Evolutionary conservation across 1,284 basidiomycete genomes (phyloP).

Genomic region (Malassezia sp.): DNA sequence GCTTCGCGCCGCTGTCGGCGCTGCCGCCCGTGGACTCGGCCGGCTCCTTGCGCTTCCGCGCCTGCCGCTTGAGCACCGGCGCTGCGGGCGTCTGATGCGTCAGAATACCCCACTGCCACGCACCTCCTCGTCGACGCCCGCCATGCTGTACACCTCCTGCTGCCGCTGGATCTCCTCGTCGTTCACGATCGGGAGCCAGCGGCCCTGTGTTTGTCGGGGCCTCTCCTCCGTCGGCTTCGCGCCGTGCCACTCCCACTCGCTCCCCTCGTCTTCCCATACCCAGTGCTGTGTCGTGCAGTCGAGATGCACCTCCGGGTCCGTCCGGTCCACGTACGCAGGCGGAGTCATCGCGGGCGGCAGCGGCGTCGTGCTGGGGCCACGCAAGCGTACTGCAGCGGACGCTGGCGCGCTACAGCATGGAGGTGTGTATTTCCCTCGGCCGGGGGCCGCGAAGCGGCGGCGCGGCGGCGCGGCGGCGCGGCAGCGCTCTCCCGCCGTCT

Average conservation of each 20-base stretch:
- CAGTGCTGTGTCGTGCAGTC: conserved; percentile 66
- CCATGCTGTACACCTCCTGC: conserved; percentile 80
- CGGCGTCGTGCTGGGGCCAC: neutral
- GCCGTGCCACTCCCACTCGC: conserved; percentile 75
- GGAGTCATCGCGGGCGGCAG: conserved; percentile 7
- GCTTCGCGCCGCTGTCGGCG: conserved; percentile 11
- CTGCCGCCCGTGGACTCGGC: neutral
- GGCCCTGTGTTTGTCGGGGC: neutral
- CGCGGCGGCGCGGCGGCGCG: no score
- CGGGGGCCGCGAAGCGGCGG: no score
- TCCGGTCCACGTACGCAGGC: conserved; percentile 11
- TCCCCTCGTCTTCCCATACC: conserved; percentile 68
- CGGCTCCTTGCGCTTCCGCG: conserved; percentile 13
- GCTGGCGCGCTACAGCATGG: neutral
- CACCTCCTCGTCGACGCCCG: conserved; percentile 81
- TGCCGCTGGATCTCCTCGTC: conserved; percentile 71
- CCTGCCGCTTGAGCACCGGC: conserved; percentile 14
- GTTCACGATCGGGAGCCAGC: conserved; percentile 50
- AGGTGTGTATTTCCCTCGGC: conserved; percentile 16
- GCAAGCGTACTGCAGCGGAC: neutral
- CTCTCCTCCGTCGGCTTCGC: conserved; percentile 14
- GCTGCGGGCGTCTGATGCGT: conserved; percentile 17
- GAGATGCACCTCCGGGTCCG: conserved; percentile 53
- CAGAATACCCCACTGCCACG: no score
- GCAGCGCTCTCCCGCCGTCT: no score